Conservation (phyloP, 2,329 filamentous ascomycete species). For the Coleophoma eucalyptorum region DNA sequence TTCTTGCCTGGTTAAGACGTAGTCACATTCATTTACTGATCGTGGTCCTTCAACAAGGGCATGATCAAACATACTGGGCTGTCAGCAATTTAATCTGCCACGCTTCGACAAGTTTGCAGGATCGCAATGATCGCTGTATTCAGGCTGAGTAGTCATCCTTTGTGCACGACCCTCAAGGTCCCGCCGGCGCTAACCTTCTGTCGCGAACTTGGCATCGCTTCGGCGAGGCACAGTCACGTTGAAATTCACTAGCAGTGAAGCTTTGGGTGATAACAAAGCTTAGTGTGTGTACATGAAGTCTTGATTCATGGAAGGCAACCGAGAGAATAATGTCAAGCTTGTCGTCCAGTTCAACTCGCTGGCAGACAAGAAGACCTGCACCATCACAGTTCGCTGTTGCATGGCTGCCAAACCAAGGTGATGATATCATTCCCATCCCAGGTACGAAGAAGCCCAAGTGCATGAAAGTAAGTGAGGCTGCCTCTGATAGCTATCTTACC, state of each 20-base stretch:
- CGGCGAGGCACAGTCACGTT: constrained; percentile 45
- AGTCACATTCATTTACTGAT: neutral
- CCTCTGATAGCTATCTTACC: constrained; percentile 28
- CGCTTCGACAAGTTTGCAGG: constrained; percentile 46
- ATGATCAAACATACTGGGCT: constrained; percentile 55
- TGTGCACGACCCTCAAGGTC: constrained; percentile 52
- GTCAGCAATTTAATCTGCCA: constrained; percentile 43
- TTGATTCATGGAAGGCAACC: constrained; percentile 48
- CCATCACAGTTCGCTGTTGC: constrained; percentile 58
- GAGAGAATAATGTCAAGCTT: constrained; percentile 50
- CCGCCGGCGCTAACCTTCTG: constrained; percentile 36
- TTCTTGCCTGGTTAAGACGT: neutral
- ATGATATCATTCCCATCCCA: constrained; percentile 57
- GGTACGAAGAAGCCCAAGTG: constrained; percentile 44
- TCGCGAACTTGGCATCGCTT: constrained; percentile 47
- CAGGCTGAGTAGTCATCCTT: constrained; percentile 53
- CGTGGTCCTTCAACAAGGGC: constrained; percentile 33
- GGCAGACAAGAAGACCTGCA: constrained; percentile 49
- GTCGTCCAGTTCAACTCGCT: constrained; percentile 45
- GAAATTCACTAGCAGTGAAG: constrained; percentile 5
- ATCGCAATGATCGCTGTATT: constrained; percentile 45
- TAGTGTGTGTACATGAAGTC: constrained; percentile 35
- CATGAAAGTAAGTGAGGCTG: constrained; percentile 41
- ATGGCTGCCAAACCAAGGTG: constrained; percentile 58
- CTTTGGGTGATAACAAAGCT: constrained; percentile 25